Base-by-base conservation (phyloP, 306 rosid species). In the Hippophae gyantsensis region DNA sequence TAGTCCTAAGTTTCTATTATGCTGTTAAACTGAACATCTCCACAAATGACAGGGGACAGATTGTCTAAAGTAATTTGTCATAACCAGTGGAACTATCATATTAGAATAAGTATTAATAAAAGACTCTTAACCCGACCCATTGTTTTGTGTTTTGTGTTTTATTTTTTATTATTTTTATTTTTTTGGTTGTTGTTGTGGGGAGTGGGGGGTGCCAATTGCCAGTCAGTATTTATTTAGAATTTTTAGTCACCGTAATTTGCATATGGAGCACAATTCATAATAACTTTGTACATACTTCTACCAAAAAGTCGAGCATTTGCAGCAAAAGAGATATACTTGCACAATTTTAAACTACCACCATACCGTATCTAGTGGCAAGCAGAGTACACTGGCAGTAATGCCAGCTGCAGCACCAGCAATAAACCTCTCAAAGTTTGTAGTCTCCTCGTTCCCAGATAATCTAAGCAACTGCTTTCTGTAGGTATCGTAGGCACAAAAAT, bases 371-470 rank as follows among this genome's bases (percentile, higher is more conserved):
- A 92, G 98, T 23, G 98, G 98, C 10, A 92, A 79, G 78, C 98
- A 92, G 59, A 81, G 84, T 56, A 72, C 55, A 43, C 89, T 74
- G 41, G 98, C 96, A 56, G 95, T 92, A 32, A 92, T 75, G 63
- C 96, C 96, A 41, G 98, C 96, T 7, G 89, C 92, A 61, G 98
- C 98, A 65, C 96, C 98, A 45, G 98, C 96, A 73, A 87, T 72
- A 61, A 87, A 87, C 77, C 98, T 92, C 84, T 87, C 98, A 71
- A 79, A 87, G 75, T 87, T 72, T 13, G 89, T 76, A 65, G 92
- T 87, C 73, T 83, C 90, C 72, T 81, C 81, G 62, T 81, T 82
- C 14, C 89, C 90, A 0, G 86, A 85, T 56, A 85, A 70, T 66
- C 61, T 68, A 38, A 92, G 95, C 71, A 87, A 63, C 32, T 79